Conservation (phyloP, 768 basidiomycete genomes). For the Boletus huronensis region DNA sequence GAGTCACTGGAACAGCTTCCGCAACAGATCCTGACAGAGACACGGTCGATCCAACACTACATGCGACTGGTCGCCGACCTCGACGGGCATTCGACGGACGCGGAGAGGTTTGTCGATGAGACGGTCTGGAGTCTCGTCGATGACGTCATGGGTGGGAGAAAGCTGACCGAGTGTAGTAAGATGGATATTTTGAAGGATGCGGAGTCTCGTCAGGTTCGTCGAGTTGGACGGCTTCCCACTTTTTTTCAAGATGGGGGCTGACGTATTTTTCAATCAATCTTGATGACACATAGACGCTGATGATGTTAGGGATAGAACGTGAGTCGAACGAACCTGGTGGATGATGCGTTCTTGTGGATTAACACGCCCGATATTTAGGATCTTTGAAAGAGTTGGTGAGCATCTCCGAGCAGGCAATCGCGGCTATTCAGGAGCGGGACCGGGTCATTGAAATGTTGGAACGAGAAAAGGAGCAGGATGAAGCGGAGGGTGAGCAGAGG, state of each 20-base stretch:
- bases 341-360: not conserved
- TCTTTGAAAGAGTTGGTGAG: conserved; percentile 32
- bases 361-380: conserved; percentile 18
- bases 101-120: conserved; percentile 6
- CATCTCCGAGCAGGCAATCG: conserved; percentile 34
- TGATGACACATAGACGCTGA: conserved; percentile 32
- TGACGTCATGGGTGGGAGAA: conserved; percentile 36
- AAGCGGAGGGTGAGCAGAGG: not conserved
- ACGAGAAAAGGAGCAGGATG: conserved; percentile 8
- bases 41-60: conserved; percentile 39
- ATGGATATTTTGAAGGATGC: conserved; percentile 41
- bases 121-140: conserved; percentile 37
- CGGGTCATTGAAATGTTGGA: conserved; percentile 10
- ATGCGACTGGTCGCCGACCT: conserved; percentile 33
- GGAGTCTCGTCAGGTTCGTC: conserved; percentile 41
- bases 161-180: conserved; percentile 33
- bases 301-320: conserved; percentile 48
- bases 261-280: not conserved
- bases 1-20: conserved; percentile 39
- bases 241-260: not conserved
- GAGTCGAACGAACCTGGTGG: conserved; percentile 11
- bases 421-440: conserved; percentile 32
- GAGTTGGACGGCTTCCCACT: not conserved
- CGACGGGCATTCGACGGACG: conserved; percentile 4
- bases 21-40: conserved; percentile 34